Base-by-base conservation (phyloP, 2,329 filamentous ascomycete species). In the Aspergillus texensis region DNA sequence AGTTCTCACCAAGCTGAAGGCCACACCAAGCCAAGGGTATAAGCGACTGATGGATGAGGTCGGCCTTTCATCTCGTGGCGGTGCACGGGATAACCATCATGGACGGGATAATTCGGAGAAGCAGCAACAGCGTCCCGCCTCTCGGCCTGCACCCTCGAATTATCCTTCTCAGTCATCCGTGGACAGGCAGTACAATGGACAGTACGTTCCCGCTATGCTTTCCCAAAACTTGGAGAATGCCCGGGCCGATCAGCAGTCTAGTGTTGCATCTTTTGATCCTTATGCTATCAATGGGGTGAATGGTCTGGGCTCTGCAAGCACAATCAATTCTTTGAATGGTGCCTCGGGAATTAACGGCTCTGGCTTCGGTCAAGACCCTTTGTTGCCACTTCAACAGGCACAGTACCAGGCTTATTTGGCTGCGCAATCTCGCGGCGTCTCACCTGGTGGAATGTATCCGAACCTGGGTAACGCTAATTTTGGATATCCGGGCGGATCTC, bases 11-110 rank as follows among this genome's bases (percentile, higher is more conserved):
- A 91, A 91, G 72, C 90, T 98, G 79, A 97, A 97, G 82, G 94
- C 93, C 6, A 92, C 96, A 73, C 93, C 95, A 19, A 91, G 90
- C 66, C 95, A 98, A 80, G 95, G 95, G 58, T 99, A 99, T 83
- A 99, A 98, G 85, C 91, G 95, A 59, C 82, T 99, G 64, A 99
- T 99, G 95, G 95, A 99, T 73, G 95, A 99, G 77, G 95, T 99
- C 70, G 94, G 94, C 64, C 82, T 99, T 43, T 96, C 94, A 21
- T 81, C 80, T 53, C 77, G 80, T 39, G 74, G 76, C 45, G 70
- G 71, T 57, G 72, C 75, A 34, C 75, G 76, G 48, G 80, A 82
- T 34, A 75, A 78, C 58, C 76, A 78, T 58, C 74, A 79, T 62
- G 72, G 69, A 48, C 76, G 79, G 45, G 79, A 81, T 55, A 75